Conservation (phyloP, 371 early-diverging fungal species). For the Mortierella sp. region DNA sequence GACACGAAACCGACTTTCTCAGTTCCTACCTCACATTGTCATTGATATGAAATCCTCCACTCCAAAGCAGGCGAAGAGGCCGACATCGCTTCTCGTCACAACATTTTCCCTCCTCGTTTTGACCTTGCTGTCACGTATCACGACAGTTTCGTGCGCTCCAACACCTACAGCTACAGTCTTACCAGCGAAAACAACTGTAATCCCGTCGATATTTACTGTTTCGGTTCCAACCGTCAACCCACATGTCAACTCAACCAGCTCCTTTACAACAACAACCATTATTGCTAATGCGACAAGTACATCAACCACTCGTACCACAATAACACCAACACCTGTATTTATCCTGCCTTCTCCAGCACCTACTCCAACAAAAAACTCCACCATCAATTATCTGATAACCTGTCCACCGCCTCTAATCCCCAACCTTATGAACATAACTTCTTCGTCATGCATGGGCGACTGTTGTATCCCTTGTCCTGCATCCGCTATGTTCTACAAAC, state of each 20-base stretch:
- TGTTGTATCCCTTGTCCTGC: conserved; percentile 51
- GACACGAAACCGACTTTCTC: neutral
- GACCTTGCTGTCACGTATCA: neutral
- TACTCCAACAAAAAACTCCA: neutral
- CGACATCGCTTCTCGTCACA: neutral
- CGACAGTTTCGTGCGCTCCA: neutral
- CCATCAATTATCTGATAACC: neutral
- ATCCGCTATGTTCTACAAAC: conserved; percentile 37
- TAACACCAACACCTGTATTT: neutral
- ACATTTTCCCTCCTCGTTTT: neutral
- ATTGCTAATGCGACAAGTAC: neutral
- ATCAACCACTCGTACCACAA: neutral
- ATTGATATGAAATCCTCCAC: neutral
- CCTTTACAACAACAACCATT: neutral
- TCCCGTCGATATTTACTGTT: neutral
- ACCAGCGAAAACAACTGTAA: neutral
- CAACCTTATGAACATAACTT: conserved; percentile 11
- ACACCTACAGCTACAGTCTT: neutral
- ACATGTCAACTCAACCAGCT: neutral
- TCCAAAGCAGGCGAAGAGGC: neutral
- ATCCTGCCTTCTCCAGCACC: neutral
- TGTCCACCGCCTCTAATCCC: conserved; percentile 25
- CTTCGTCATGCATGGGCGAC: conserved; percentile 1
- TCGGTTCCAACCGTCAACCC: neutral
- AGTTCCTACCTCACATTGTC: neutral